These are phyloP conservation scores for grape (Vitis vinifera) DNA, from an alignment of 164 flowering plant species.

Conservation along the genomic window DNA sequence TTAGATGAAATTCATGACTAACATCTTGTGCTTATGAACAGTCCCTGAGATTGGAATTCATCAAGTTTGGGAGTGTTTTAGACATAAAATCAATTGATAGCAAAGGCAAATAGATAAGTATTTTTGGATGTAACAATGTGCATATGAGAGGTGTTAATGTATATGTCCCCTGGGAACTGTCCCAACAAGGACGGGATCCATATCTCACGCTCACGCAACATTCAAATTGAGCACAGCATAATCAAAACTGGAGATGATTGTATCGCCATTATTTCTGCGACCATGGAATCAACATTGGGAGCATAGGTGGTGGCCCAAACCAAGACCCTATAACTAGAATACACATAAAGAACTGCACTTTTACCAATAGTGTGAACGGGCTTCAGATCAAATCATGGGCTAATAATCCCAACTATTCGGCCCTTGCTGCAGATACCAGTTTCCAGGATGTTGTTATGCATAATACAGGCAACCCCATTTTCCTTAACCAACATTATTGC, in stretches of 20 bases:
- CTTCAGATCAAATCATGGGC: conserved; percentile 38
- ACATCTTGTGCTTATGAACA: not conserved
- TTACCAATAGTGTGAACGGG: conserved; percentile 24
- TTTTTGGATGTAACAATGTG: conserved; percentile 25
- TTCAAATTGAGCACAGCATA: conserved; percentile 12
- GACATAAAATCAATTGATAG: conserved; percentile 28
- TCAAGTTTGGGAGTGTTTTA: conserved; percentile 19
- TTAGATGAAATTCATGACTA: too few species aligned
- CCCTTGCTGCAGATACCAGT: conserved; percentile 11
- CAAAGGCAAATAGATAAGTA: conserved; percentile 36
- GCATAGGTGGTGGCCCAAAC: conserved; percentile 27
- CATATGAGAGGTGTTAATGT: conserved; percentile 13
- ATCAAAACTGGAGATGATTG: conserved; percentile 47
- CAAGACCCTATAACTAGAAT: conserved; percentile 22
- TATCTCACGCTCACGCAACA: conserved; percentile 12
- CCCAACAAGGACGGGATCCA: conserved; percentile 52
- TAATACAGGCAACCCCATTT: conserved; percentile 28
- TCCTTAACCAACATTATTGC: conserved; percentile 40
- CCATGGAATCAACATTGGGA: conserved; percentile 44
- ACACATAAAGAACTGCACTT: conserved; percentile 15
- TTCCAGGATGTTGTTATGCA: conserved; percentile 21
- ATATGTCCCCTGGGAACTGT: conserved; percentile 30
- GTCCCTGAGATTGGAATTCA: conserved; percentile 32
- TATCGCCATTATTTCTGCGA: conserved; percentile 42
- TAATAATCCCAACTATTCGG: not conserved